A percentile compares a stretch with the other conserved stretches of the same genome.
Evolutionary conservation across 805 yeast species (phyloP).

Genomic region (Priceomyces medius): DNA sequence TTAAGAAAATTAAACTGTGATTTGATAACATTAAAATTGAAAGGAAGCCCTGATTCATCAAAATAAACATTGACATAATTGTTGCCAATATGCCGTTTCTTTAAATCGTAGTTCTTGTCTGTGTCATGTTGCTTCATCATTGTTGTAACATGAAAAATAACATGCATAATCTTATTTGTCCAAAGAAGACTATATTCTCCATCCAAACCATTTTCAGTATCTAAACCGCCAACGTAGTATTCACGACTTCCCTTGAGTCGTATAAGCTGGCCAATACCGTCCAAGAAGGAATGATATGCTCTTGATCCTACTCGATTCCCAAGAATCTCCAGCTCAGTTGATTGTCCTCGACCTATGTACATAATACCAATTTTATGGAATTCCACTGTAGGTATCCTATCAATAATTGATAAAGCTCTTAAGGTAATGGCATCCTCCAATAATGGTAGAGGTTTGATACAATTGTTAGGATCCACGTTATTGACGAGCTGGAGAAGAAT

Average conservation of each 20-base stretch:
- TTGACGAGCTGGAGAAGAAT: conserved; percentile 51
- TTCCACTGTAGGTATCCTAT: conserved; percentile 73
- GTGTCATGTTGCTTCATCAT: conserved; percentile 62
- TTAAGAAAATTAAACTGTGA: conserved; percentile 83
- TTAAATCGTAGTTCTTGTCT: conserved; percentile 49
- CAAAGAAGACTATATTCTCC: conserved; percentile 76
- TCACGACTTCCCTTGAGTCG: conserved; percentile 50
- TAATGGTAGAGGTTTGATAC: conserved; percentile 48
- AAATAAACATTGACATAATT: conserved; percentile 77
- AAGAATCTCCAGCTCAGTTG: conserved; percentile 60
- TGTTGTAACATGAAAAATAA: conserved; percentile 77
- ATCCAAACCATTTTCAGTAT: conserved; percentile 64
- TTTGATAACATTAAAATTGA: conserved; percentile 67
- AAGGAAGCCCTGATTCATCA: conserved; percentile 67
- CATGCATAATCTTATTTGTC: conserved; percentile 68
- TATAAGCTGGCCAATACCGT: conserved; percentile 59
- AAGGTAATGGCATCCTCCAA: conserved; percentile 46
- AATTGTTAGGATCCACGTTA: conserved; percentile 34
- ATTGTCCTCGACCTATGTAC: conserved; percentile 70
- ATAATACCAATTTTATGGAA: conserved; percentile 77
- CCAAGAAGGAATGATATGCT: conserved; percentile 59
- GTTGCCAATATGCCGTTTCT: conserved; percentile 86
- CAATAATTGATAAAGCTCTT: conserved; percentile 60
- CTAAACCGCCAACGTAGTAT: conserved; percentile 75
- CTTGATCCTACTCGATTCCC: conserved; percentile 63